Evolutionary conservation across 495 filamentous ascomycete genomes (phyloP), one percentile per base, ranked within the genome.

Genomic region (Aspergillus carlsbadensis): DNA sequence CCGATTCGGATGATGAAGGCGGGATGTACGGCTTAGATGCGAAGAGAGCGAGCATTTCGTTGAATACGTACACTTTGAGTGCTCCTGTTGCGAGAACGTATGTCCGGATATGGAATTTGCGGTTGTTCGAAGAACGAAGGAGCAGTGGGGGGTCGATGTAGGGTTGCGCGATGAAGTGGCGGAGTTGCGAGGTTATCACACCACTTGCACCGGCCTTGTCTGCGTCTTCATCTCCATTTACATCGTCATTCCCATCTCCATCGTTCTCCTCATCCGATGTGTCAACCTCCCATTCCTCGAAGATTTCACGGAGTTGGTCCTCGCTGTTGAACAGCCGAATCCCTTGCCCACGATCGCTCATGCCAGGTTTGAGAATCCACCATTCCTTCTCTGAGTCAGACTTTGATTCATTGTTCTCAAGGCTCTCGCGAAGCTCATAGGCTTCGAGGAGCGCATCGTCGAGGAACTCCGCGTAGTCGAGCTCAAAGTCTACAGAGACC

Each of bases 341-440:
- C 2, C 94, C 94, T 65, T 96, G 91, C 2, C 93, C 94, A 5
- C 92, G 83, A 65, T 98, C 94, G 70, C 91, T 96, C 94, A 98
- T 98, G 1, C 92, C 84, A 0, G 94, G 94, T 67, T 98, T 98
- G 37, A 98, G 71, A 58, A 98, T 96, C 94, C 94, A 98, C 93
- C 93, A 98, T 71, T 95, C 89, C 46, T 78, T 79, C 62, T 89
- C 81, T 0, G 72, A 63, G 2, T 70, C 65, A 4, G 66, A 57
- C 18, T 65, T 67, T 35, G 67, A 67, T 54, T 75, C 76, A 63
- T 96, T 96, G 42, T 72, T 80, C 35, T 79, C 80, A 54, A 95
- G 75, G 44, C 87, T 89, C 14, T 88, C 92, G 17, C 84, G 79
- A 20, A 98, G 72, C 63, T 97, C 94, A 55, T 83, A 98, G 0